Percentiles rank a stretch among this genome's conserved stretches.
Conservation (phyloP, 2,329 filamentous ascomycete species). For the Helminthosporium solani region DNA sequence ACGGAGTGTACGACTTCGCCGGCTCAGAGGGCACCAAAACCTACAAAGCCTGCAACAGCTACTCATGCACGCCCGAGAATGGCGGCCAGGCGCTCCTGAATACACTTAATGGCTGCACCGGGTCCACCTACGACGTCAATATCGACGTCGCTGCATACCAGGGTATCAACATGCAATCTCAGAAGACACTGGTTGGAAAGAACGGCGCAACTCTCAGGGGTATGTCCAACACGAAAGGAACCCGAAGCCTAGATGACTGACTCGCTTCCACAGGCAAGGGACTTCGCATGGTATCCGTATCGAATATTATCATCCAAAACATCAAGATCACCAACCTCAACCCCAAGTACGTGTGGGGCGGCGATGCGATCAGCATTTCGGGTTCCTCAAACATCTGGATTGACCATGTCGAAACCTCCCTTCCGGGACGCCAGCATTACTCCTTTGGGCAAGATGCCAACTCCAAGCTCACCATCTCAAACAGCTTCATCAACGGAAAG, state of each 20-base stretch:
- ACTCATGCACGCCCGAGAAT: constrained; percentile 49
- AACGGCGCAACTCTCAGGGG: constrained; percentile 12
- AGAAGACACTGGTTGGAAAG: background rate
- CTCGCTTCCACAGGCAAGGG: constrained; percentile 47
- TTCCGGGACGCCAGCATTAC: constrained; percentile 21
- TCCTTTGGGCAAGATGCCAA: constrained; percentile 18
- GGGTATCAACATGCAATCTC: too few relatives aligned
- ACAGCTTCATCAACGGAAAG: constrained; percentile 23
- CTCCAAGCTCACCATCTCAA: constrained; percentile 22
- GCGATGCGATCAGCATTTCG: constrained; percentile 40
- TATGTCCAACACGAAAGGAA: constrained; percentile 37
- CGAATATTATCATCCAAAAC: constrained; percentile 45
- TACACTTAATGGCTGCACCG: too few relatives aligned
- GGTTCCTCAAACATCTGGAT: constrained; percentile 38
- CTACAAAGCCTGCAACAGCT: constrained; percentile 44
- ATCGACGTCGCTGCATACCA: too few relatives aligned
- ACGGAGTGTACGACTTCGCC: constrained; percentile 31
- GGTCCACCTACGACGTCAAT: background rate
- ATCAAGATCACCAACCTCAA: constrained; percentile 42
- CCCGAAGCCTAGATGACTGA: constrained; percentile 31
- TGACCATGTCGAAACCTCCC: constrained; percentile 27
- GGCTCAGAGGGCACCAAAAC: constrained; percentile 24
- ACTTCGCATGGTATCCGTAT: constrained; percentile 35
- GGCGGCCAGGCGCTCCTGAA: constrained; percentile 53
- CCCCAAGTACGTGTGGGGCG: constrained; percentile 44